Percentiles rank a stretch among this genome's conserved stretches.
These are phyloP conservation scores for Flammula alnicola DNA, from an alignment of 1,284 basidiomycete genomes.

Conservation along the genomic window DNA sequence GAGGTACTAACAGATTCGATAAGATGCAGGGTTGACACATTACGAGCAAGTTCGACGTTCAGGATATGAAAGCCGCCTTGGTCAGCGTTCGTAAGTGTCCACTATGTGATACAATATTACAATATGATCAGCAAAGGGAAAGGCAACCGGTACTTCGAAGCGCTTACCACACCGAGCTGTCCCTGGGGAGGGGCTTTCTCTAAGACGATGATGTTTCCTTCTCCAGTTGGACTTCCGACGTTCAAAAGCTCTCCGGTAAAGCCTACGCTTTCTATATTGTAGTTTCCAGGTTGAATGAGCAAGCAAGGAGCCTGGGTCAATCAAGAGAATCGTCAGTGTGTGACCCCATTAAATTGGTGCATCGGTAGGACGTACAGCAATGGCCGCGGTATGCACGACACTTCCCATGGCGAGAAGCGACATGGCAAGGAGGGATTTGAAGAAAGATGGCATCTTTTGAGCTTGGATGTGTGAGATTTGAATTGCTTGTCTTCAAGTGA, in stretches of 20 bases:
- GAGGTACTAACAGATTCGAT: constrained; percentile 10
- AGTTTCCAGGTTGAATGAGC: constrained; percentile 6
- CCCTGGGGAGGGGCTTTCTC: constrained; percentile 14
- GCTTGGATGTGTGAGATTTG: background rate
- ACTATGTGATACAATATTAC: constrained; percentile 6
- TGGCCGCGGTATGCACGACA: background rate
- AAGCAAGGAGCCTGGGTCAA: constrained; percentile 10
- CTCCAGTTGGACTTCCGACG: too few relatives aligned
- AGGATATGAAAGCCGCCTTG: constrained; percentile 11
- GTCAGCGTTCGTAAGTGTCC: constrained; percentile 14
- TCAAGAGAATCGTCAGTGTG: background rate
- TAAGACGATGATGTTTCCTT: too few relatives aligned
- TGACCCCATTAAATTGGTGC: background rate
- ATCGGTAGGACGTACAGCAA: background rate
- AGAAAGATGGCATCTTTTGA: background rate
- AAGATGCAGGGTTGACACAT: constrained; percentile 7
- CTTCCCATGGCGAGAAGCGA: background rate
- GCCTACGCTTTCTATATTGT: constrained; percentile 12
- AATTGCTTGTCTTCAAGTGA: background rate
- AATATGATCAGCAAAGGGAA: background rate
- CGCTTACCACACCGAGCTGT: constrained; percentile 13
- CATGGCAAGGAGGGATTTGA: background rate
- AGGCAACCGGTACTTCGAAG: too few relatives aligned
- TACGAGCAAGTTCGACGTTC: constrained; percentile 10
- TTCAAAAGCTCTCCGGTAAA: constrained; percentile 10